Percentiles rank a stretch among this genome's conserved stretches.
These are phyloP conservation scores for Fibroporia radiculosa DNA, from an alignment of 768 basidiomycete genomes.

Conservation along the genomic window DNA sequence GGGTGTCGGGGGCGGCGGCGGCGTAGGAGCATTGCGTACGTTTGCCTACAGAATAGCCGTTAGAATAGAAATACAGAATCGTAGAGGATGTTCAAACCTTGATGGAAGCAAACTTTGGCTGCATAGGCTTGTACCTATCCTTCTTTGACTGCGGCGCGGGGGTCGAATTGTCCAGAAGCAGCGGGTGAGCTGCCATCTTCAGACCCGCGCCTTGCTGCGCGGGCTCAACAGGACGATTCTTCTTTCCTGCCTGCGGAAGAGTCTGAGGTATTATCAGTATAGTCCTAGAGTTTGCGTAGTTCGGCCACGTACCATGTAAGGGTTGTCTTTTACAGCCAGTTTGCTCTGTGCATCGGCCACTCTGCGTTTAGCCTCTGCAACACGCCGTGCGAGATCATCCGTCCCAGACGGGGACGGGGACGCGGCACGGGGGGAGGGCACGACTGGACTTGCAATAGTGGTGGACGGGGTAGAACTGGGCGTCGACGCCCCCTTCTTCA, in stretches of 20 bases:
- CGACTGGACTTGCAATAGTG: slow-evolving; percentile 17
- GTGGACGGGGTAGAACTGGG: slow-evolving; percentile 20
- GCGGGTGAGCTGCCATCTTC: slow-evolving; percentile 87
- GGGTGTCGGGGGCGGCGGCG: slow-evolving; percentile 37
- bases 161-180: slow-evolving; percentile 64
- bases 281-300: not conserved
- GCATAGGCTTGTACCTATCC: slow-evolving; percentile 96
- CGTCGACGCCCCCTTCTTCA: slow-evolving; percentile 36
- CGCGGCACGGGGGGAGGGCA: slow-evolving; percentile 11
- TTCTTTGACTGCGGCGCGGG: slow-evolving; percentile 66
- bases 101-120: slow-evolving; percentile 96
- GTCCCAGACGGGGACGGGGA: slow-evolving; percentile 38
- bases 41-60: slow-evolving; percentile 47
- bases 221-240: slow-evolving; percentile 48
- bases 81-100: slow-evolving; percentile 38
- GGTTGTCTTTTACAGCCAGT: slow-evolving; percentile 71
- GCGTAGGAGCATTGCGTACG: slow-evolving; percentile 63
- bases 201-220: slow-evolving; percentile 76
- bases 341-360: slow-evolving; percentile 79
- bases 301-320: slow-evolving; percentile 65
- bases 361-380: slow-evolving; percentile 81
- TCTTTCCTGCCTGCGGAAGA: slow-evolving; percentile 45
- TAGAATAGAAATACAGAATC: not conserved
- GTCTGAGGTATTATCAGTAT: slow-evolving; percentile 29
- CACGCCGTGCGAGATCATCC: slow-evolving; percentile 60